A percentile compares a stretch with the other conserved stretches of the same genome.
Evolutionary conservation across 768 basidiomycete genomes (phyloP).

Genomic region (Suillus sp.): DNA sequence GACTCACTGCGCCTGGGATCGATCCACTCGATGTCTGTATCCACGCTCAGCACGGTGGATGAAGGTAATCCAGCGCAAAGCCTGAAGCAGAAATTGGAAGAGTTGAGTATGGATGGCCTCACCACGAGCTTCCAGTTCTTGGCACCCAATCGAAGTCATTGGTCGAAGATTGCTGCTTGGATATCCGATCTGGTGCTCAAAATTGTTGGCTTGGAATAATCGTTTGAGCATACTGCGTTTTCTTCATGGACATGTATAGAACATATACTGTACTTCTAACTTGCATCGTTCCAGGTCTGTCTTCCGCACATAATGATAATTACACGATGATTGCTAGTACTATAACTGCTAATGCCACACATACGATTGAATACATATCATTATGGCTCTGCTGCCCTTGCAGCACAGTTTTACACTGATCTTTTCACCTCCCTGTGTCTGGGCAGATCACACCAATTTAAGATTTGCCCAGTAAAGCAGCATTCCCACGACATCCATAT

Average conservation of each 20-base stretch:
- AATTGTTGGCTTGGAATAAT: constrained; percentile 44
- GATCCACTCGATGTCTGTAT: constrained; percentile 54
- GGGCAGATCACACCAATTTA: neutral
- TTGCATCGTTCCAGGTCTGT: constrained; percentile 11
- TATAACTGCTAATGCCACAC: constrained; percentile 5
- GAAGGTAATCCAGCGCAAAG: constrained; percentile 47
- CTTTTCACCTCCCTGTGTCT: neutral
- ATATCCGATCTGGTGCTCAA: constrained; percentile 62
- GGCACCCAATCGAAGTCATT: constrained; percentile 52
- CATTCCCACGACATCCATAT: neutral
- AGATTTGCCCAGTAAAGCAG: neutral
- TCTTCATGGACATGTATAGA: constrained; percentile 21
- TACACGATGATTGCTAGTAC: constrained; percentile 9
- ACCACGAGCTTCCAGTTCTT: constrained; percentile 75
- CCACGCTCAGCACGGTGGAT: constrained; percentile 65
- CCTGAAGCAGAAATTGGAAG: constrained; percentile 61
- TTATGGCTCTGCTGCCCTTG: neutral
- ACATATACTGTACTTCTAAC: constrained; percentile 19
- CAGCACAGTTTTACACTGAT: neutral
- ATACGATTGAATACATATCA: constrained; percentile 5
- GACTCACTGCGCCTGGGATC: constrained; percentile 48
- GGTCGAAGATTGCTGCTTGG: constrained; percentile 72
- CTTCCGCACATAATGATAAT: constrained; percentile 16
- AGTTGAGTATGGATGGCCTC: constrained; percentile 72
- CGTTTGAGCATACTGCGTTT: constrained; percentile 9